A percentile compares a stretch with the other conserved stretches of the same genome.
Evolutionary conservation across 345 rosid species (phyloP).

Genomic region (Trapa incisa): DNA sequence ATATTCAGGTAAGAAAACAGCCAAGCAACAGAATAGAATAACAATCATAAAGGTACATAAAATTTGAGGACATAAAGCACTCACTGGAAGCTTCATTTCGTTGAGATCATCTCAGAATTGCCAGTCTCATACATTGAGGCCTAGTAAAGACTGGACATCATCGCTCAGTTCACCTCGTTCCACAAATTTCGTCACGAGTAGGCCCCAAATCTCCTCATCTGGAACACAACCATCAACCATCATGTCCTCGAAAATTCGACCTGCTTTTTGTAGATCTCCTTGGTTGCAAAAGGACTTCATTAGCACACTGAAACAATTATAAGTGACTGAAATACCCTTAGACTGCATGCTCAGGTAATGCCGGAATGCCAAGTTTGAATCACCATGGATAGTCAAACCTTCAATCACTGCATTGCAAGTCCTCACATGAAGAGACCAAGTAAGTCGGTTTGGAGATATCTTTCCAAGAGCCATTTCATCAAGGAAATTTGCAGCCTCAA

Average conservation of each 20-base stretch:
- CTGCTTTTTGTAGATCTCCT: conserved; percentile 50
- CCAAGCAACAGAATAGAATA: not conserved
- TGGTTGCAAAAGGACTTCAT: conserved; percentile 42
- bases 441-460: conserved; percentile 49
- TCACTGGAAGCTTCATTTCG: conserved; percentile 3
- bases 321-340: conserved; percentile 53
- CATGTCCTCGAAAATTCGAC: conserved; percentile 55
- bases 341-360: conserved; percentile 55
- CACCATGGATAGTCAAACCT: conserved; percentile 39
- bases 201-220: conserved; percentile 40
- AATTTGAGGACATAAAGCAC: not conserved
- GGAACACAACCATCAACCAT: conserved; percentile 55
- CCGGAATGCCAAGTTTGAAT: conserved; percentile 39
- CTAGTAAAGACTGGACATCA: not conserved
- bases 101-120: not conserved
- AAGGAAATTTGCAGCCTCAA: conserved; percentile 71
- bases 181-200: conserved; percentile 32
- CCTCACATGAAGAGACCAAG: conserved; percentile 66
- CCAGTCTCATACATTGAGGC: conserved; percentile 2
- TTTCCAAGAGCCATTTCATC: conserved; percentile 73
- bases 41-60: not conserved
- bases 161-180: conserved; percentile 12
- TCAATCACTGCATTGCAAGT: conserved; percentile 43
- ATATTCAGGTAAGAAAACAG: not conserved
- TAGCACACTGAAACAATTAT: conserved; percentile 26